Evolutionary conservation across 345 rosid genomes (phyloP).

Genomic region (Salix arbutifolia): DNA sequence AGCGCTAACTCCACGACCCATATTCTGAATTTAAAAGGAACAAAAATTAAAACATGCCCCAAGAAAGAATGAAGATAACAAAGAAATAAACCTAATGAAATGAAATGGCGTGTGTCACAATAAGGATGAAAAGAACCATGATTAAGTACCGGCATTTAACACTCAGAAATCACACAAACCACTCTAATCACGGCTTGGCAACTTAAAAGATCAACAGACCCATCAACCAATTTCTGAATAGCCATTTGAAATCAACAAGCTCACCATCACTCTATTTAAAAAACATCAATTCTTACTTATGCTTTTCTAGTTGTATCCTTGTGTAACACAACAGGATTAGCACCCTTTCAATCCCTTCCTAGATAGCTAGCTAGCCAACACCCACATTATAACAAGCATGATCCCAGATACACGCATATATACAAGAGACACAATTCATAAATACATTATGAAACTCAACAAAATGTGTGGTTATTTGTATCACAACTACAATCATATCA

Average conservation of each 20-base stretch:
- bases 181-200: not conserved
- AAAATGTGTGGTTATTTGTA: not conserved
- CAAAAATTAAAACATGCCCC: not conserved
- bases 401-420: no score
- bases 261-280: not conserved
- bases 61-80: not conserved
- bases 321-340: no score
- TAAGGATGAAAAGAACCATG: not conserved
- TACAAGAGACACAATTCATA: no score
- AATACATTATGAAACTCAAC: not conserved
- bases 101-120: not conserved
- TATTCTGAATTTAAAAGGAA: constrained; percentile 12
- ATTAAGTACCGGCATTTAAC: not conserved
- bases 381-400: not conserved
- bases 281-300: not conserved
- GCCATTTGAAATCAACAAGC: not conserved
- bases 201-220: not conserved
- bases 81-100: not conserved
- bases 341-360: not conserved
- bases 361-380: not conserved
- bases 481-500: not conserved
- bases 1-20: constrained; percentile 78
- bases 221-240: not conserved
- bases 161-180: not conserved
- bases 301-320: not conserved